Evolutionary conservation across 805 yeast species (phyloP).

Genomic region (Monosporozyma siamensis): DNA sequence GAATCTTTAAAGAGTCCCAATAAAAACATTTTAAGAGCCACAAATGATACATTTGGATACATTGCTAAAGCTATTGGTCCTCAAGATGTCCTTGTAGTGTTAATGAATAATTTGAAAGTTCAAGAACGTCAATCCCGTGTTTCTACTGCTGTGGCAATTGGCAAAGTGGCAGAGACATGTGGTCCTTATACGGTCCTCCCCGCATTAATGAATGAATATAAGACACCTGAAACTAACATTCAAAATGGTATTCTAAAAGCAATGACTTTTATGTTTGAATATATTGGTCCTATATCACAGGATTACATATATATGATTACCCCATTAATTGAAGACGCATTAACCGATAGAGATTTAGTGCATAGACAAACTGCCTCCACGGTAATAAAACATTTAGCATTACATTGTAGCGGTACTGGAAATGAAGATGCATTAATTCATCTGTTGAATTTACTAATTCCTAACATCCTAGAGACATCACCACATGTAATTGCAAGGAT

Average conservation of each 20-base stretch:
- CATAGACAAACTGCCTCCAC: slow-evolving; percentile 94
- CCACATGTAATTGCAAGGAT: slow-evolving; percentile 88
- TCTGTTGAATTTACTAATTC: slow-evolving; percentile 68
- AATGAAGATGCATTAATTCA: slow-evolving; percentile 79
- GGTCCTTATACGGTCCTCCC: slow-evolving; percentile 90
- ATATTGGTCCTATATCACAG: slow-evolving; percentile 67
- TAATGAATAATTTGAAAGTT: slow-evolving; percentile 74
- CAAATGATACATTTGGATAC: slow-evolving; percentile 83
- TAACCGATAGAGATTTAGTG: slow-evolving; percentile 82
- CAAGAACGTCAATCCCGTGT: slow-evolving; percentile 96
- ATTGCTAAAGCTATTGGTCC: slow-evolving; percentile 94
- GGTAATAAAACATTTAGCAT: slow-evolving; percentile 71
- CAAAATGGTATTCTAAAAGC: slow-evolving; percentile 94
- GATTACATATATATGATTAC: slow-evolving; percentile 76
- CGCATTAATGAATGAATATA: slow-evolving; percentile 89
- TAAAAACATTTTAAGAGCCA: slow-evolving; percentile 69
- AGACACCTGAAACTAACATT: slow-evolving; percentile 84
- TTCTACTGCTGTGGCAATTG: slow-evolving; percentile 96
- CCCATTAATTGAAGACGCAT: slow-evolving; percentile 78
- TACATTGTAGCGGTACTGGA: slow-evolving; percentile 67
- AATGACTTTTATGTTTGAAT: slow-evolving; percentile 83
- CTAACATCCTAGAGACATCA: slow-evolving; percentile 87
- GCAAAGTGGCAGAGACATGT: slow-evolving; percentile 89
- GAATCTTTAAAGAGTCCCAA: slow-evolving; percentile 80
- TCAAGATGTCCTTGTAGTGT: slow-evolving; percentile 78